Conservation (phyloP, 2,329 filamentous ascomycete species). For the Graphilbum fragrans region DNA sequence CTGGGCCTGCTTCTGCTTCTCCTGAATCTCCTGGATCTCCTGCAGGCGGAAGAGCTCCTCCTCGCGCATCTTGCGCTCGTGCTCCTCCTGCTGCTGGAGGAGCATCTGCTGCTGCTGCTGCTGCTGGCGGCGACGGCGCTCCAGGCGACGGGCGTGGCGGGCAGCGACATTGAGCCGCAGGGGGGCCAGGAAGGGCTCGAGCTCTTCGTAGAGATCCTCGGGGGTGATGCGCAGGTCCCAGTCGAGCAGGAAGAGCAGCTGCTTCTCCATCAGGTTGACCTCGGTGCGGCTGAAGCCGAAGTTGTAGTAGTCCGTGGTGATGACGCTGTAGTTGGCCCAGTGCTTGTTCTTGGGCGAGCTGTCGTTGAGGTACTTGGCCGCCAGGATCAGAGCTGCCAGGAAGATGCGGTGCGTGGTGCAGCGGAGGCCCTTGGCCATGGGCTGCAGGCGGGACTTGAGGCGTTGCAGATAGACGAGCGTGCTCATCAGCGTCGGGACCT, state of each 20-base stretch:
- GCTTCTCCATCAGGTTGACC: conserved; percentile 99
- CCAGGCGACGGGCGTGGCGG: conserved; percentile 36
- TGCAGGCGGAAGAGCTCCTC: conserved; percentile 15
- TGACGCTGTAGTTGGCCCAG: conserved; percentile 87
- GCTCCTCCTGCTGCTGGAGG: conserved; percentile 11
- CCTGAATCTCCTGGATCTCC: conserved; percentile 14
- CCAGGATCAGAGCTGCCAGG: conserved; percentile 70
- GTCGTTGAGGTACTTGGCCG: conserved; percentile 97
- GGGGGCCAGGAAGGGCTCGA: conserved; percentile 80
- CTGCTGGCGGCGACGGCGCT: conserved; percentile 20
- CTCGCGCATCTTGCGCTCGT: conserved; percentile 14
- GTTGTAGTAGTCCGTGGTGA: conserved; percentile 49
- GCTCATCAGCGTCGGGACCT: conserved; percentile 95
- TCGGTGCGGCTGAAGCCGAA: conserved; percentile 93
- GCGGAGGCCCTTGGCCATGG: conserved; percentile 88
- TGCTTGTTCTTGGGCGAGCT: conserved; percentile 99
- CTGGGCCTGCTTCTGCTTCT: conserved; percentile 22
- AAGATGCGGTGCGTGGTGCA: conserved; percentile 98
- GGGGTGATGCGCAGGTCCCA: conserved; percentile 85
- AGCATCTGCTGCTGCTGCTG: conserved; percentile 25
- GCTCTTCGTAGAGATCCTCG: conserved; percentile 74
- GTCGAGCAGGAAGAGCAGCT: conserved; percentile 85
- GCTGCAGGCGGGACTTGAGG: conserved; percentile 73
- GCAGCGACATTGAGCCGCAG: conserved; percentile 53
- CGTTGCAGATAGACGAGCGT: conserved; percentile 86